Conservation (phyloP, 2,329 filamentous ascomycete genomes). For the Tolypocladium sp. region DNA sequence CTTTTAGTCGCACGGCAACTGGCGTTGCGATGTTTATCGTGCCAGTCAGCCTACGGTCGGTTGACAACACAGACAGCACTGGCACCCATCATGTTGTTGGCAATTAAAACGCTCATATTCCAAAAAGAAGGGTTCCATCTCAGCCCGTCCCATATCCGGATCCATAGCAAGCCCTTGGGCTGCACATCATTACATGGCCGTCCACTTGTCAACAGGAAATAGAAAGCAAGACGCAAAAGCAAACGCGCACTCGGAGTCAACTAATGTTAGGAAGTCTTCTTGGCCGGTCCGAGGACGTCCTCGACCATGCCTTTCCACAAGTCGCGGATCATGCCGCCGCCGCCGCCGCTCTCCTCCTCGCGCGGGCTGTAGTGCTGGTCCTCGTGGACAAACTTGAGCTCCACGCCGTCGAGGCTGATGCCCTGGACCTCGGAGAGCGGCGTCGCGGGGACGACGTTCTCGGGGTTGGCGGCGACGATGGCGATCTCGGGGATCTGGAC, state of each 20-base stretch:
- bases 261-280: slow-evolving; percentile 6
- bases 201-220: background rate
- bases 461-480: slow-evolving; percentile 49
- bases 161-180: background rate
- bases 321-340: slow-evolving; percentile 40
- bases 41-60: background rate
- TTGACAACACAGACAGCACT: background rate
- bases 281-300: slow-evolving; percentile 25
- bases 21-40: background rate
- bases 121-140: background rate
- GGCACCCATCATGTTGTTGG: background rate
- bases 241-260: background rate
- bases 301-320: slow-evolving; percentile 50
- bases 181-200: background rate
- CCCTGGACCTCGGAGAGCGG: slow-evolving; percentile 49
- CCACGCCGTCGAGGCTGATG: slow-evolving; percentile 46
- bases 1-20: background rate
- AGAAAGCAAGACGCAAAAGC: slow-evolving; percentile 1
- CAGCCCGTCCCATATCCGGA: background rate
- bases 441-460: slow-evolving; percentile 37
- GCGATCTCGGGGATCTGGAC: slow-evolving; percentile 35
- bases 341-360: slow-evolving; percentile 18
- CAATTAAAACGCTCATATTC: background rate
- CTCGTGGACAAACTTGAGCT: slow-evolving; percentile 43
- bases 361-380: slow-evolving; percentile 9